Percentiles rank a stretch among this genome's conserved stretches.
phyloP scores from a whole-genome alignment of 108 stramenopile genomes.

The Epithemia pelagica region DNA sequence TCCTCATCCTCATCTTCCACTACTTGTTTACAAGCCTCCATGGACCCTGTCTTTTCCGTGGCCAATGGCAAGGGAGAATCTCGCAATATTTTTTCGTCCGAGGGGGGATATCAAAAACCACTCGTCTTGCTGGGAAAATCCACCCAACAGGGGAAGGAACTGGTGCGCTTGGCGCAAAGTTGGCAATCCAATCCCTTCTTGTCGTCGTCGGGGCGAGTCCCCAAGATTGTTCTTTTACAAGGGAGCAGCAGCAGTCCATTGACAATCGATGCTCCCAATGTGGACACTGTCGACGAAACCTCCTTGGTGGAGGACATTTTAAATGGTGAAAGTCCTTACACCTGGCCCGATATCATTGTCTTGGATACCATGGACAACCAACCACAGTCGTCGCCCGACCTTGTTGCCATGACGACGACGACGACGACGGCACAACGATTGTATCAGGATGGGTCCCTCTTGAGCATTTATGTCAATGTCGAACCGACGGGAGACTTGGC shows the following conservation, averaged over 20 bases:
- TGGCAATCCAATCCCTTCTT: neutral
- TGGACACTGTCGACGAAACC: neutral
- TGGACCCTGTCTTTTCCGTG: no score
- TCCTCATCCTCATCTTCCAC: no score
- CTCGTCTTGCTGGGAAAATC: constrained; percentile 67
- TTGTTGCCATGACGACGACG: constrained; percentile 24
- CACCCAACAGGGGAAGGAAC: constrained; percentile 42
- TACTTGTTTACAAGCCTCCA: no score
- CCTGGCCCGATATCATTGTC: constrained; percentile 44
- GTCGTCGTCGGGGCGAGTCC: constrained; percentile 11
- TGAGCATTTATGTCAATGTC: constrained; percentile 74
- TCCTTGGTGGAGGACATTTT: constrained; percentile 7
- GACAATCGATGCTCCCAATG: neutral
- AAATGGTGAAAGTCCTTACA: constrained; percentile 23
- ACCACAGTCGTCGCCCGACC: constrained; percentile 14
- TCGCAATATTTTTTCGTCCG: constrained; percentile 22
- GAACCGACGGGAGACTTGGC: constrained; percentile 30
- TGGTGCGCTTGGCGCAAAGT: constrained; percentile 56
- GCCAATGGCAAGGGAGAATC: neutral
- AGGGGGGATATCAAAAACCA: constrained; percentile 73
- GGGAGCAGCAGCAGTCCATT: constrained; percentile 3
- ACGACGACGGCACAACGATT: constrained; percentile 33
- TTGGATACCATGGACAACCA: constrained; percentile 46
- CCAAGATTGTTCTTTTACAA: constrained; percentile 16
- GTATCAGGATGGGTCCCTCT: constrained; percentile 44